Conservation (phyloP, 2,329 filamentous ascomycete genomes). For the Dryadomyces sulphureus region DNA sequence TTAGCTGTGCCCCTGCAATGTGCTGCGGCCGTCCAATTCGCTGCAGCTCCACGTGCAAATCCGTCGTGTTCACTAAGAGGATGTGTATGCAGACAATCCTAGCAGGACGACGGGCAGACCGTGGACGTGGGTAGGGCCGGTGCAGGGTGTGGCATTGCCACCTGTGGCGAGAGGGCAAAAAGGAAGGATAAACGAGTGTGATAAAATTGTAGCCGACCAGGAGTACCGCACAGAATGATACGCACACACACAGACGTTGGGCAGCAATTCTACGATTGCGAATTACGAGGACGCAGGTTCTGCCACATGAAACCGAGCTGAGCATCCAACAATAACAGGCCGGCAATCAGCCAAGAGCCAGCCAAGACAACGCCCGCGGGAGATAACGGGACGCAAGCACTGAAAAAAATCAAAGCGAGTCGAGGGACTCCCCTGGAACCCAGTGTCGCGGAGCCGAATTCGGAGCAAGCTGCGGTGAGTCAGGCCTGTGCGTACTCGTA, state of each 20-base stretch:
- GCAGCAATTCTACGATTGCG: not conserved
- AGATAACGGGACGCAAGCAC: not conserved
- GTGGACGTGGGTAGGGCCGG: not conserved
- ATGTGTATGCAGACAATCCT: not conserved
- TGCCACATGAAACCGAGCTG: not conserved
- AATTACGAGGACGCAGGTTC: not conserved
- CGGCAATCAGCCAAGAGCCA: no score
- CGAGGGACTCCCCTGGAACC: not conserved
- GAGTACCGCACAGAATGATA: no score
- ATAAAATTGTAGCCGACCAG: no score
- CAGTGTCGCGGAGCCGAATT: not conserved
- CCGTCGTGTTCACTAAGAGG: no score
- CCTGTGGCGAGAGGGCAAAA: not conserved
- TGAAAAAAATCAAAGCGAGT: not conserved
- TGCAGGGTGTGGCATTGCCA: not conserved
- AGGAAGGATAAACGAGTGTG: not conserved
- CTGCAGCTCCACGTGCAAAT: no score
- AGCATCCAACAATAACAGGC: no score
- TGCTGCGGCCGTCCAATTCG: no score
- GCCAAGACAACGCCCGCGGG: no score
- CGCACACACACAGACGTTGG: not conserved
- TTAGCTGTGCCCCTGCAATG: no score
- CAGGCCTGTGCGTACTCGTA: no score
- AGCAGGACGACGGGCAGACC: not conserved
- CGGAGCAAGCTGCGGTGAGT: no score